Evolutionary conservation across 768 basidiomycete species (phyloP).

Genomic region (Amanita rimosa): DNA sequence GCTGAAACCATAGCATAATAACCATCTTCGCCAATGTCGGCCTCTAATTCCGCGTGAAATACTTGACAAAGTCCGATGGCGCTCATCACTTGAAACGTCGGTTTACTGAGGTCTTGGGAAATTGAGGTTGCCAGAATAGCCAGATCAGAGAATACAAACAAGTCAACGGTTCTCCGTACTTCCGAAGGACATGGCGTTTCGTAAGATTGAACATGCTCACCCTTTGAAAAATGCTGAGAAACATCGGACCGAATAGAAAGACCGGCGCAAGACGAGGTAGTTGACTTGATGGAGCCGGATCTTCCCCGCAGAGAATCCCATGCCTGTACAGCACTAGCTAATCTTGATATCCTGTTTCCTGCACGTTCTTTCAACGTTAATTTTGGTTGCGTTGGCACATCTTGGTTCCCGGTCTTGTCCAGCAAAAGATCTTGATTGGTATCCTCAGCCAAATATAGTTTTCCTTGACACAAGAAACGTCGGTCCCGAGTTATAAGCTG

Average conservation of each 20-base stretch:
- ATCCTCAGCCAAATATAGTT: conserved; percentile 25
- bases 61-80: conserved; percentile 37
- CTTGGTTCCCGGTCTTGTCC: background rate
- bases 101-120: conserved; percentile 10
- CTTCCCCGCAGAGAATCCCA: conserved; percentile 31
- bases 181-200: background rate
- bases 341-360: conserved; percentile 16
- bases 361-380: background rate
- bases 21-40: conserved; percentile 1
- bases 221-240: conserved; percentile 1
- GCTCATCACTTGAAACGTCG: conserved; percentile 17
- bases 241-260: conserved; percentile 1
- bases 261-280: conserved; percentile 13
- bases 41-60: conserved; percentile 15
- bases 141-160: conserved; percentile 58
- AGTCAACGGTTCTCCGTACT: conserved; percentile 3
- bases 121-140: conserved; percentile 42
- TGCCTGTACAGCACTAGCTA: conserved; percentile 31
- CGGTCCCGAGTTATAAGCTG: conserved; percentile 63
- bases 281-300: conserved; percentile 27
- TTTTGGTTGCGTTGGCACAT: background rate
- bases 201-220: background rate
- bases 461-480: conserved; percentile 60
- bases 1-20: background rate
- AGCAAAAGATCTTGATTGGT: conserved; percentile 18